Base-by-base conservation (phyloP, 2,329 filamentous ascomycete species). In the Cytospora paraplurivora region DNA sequence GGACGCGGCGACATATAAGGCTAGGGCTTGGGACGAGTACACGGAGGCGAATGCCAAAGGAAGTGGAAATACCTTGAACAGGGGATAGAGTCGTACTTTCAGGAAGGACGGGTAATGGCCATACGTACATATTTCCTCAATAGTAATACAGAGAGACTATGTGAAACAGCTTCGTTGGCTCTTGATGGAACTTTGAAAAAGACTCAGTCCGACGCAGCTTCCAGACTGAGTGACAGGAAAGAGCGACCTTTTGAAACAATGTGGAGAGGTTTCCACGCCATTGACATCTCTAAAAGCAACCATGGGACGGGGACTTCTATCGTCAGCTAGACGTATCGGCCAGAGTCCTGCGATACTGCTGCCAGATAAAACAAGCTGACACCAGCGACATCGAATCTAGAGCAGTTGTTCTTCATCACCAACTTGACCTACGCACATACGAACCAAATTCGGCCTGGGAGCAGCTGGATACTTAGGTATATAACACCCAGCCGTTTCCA, bases 21-120 rank as follows among this genome's bases (percentile, higher is more conserved):
- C 93, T 35, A 83, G 95, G 65, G 88, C 89, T 66, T 99, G 95
- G 95, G 95, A 99, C 76, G 94, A 99, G 73, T 99, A 89, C 73
- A 89, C 85, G 33, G 95, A 99, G 75, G 87, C 89, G 3, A 97
- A 99, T 73, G 91, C 92, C 1, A 92, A 89, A 73, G 91, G 91
- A 0, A 85, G 88, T 41, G 91, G 91, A 4, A 96, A 96, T 73
- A 95, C 91, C 1, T 76, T 95, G 67, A 95, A 96, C 75, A 86
- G 89, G 78, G 91, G 91, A 0, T 84, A 61, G 62, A 71, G 52
- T n/a, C 17, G 8, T 33, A 50, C 4, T 58, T n/a, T 50, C 44
- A 51, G 21, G 57, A 38, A 35, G 27, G 33, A n/a, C 10, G 49
- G n/a, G 44, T 7, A 53, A 50, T 13, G 51, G 33, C 44, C 15